Evolutionary conservation across 441 rosid species (phyloP), one percentile per base, ranked within the genome.

Genomic region (Erysimum pusillum): DNA sequence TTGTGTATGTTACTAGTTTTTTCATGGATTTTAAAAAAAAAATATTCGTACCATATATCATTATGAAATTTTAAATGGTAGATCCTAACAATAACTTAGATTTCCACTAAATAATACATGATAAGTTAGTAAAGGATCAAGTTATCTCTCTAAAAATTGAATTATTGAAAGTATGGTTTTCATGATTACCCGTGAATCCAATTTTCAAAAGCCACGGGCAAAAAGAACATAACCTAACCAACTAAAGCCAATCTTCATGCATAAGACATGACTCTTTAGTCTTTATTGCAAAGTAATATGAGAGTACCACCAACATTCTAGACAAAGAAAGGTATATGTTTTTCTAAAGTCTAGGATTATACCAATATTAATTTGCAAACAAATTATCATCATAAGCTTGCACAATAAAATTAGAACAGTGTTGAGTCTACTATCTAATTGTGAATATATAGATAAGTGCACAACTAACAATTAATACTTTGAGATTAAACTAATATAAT

Each of bases 181-280:
- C 44, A 79, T 73, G 81, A 79, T 79, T 79, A 73, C 78, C 78
- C 81, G 78, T 79, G 81, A 67, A 63, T 67, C 22, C 36, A 67
- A 68, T 61, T 60, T 61, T 45, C 35, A 36, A 73, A 53, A 59
- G 78, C 28, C 70, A 73, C 77, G 63, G 39, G 49, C 12, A 53
- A 53, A 79, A 73, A 38, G 78, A 79, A 15, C 71, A 54, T 8
- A 62, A 44, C 71, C 70, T 68, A 79, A 73, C 78, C 66, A 59
- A 64, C 72, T 64, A 78, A 60, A 72, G 77, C 77, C 68, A 73
- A 73, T 67, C 81, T 73, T 78, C 81, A 79, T 79, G 81, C 66
- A 68, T 18, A 79, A 54, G 81, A 62, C 75, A 73, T 79, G 81
- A 79, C 66, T 67, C 78, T 61, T 61, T 67, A 73, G 58, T 73